A percentile compares a stretch with the other conserved stretches of the same genome.
Conservation (phyloP, 208 protist species). For the Trypanosoma avium region DNA sequence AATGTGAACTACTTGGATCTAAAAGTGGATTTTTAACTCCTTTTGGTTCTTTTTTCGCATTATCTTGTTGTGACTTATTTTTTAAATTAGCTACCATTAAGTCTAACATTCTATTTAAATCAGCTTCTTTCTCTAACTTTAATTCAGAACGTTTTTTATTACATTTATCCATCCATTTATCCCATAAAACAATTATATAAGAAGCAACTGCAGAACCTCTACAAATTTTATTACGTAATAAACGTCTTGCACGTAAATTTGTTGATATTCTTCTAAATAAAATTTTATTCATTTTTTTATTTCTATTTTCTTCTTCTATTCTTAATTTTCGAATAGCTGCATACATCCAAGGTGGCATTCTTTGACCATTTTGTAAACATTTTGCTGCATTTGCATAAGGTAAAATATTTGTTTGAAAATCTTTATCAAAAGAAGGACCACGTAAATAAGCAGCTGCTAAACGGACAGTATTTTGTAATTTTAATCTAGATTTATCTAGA, state of each 20-base stretch:
- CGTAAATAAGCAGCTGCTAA: neutral
- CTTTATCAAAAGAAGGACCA: constrained; percentile 17
- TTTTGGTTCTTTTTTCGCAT: neutral
- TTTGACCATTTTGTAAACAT: neutral
- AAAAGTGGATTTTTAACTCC: neutral
- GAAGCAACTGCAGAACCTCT: constrained; percentile 22
- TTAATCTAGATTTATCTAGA: neutral
- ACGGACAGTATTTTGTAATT: constrained; percentile 1
- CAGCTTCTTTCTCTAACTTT: neutral
- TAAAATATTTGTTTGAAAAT: constrained; percentile 12
- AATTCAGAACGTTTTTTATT: neutral
- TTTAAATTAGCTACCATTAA: neutral
- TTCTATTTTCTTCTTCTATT: constrained; percentile 15
- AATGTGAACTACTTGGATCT: constrained; percentile 24
- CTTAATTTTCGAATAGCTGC: constrained; percentile 8
- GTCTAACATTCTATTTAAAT: constrained; percentile 12
- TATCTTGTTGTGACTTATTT: neutral
- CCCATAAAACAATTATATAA: constrained; percentile 21
- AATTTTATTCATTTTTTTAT: neutral
- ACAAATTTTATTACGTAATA: constrained; percentile 6
- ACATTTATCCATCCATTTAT: constrained; percentile 19
- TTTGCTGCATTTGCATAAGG: constrained; percentile 18
- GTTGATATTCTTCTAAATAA: constrained; percentile 16
- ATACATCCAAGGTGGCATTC: constrained; percentile 4
- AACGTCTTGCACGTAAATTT: constrained; percentile 19